Percentiles rank a stretch among this genome's conserved stretches.
Conservation (phyloP, 305 asterid genomes). For the Fraxinus albicans region DNA sequence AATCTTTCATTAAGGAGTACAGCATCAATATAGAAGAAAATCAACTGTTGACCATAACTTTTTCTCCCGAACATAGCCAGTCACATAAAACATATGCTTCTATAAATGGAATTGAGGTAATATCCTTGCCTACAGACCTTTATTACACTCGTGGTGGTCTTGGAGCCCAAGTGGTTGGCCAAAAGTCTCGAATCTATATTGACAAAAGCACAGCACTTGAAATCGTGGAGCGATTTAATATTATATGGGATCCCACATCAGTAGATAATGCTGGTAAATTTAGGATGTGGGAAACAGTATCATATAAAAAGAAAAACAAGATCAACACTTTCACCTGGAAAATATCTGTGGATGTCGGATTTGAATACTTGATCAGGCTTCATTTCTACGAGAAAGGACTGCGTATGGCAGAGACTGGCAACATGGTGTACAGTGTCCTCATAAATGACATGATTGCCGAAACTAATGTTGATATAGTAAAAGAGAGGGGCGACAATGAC, state of each 20-base stretch:
- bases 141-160: conserved; percentile 19
- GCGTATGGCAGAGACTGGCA: conserved; percentile 11
- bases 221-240: conserved; percentile 1
- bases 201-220: conserved; percentile 29
- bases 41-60: conserved; percentile 17
- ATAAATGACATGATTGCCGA: conserved; percentile 26
- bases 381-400: conserved; percentile 26
- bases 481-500: conserved; percentile 10
- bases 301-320: not conserved
- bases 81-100: conserved; percentile 22
- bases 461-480: conserved; percentile 11
- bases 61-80: conserved; percentile 18
- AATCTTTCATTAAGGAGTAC: conserved; percentile 28
- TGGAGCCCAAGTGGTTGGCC: conserved; percentile 28
- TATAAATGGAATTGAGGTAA: conserved; percentile 33
- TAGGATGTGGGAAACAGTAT: conserved; percentile 15
- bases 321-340: conserved; percentile 28
- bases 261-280: conserved; percentile 4
- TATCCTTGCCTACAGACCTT: conserved; percentile 20
- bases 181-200: conserved; percentile 8
- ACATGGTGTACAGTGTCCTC: conserved; percentile 21
- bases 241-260: not conserved
- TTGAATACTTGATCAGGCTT: conserved; percentile 36
- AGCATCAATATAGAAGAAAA: conserved; percentile 24
- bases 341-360: conserved; percentile 38